These are phyloP conservation scores for Aspergillus glaucus DNA, from an alignment of 2,329 filamentous ascomycete genomes.

Conservation along the genomic window DNA sequence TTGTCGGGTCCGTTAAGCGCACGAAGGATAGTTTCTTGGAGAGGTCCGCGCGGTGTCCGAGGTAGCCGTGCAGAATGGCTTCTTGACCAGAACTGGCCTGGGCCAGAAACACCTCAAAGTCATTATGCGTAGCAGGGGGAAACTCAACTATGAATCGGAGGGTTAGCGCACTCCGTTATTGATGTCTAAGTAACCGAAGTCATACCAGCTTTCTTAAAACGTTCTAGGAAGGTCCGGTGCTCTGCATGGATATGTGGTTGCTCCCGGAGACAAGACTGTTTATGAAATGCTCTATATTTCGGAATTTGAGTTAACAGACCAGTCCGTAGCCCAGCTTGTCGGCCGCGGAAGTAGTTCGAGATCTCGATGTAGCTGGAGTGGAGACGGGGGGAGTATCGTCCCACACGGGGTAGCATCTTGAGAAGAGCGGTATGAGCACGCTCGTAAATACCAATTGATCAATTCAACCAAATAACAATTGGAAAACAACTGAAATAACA, in stretches of 20 bases:
- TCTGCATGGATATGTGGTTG: slow-evolving; percentile 7
- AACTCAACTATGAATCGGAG: slow-evolving; percentile 39
- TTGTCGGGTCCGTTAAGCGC: slow-evolving; percentile 45
- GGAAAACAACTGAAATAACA: background rate
- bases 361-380: slow-evolving; percentile 33
- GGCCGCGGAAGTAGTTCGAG: slow-evolving; percentile 29
- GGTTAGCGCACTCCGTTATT: background rate
- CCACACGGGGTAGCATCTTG: slow-evolving; percentile 19
- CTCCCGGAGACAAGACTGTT: slow-evolving; percentile 15
- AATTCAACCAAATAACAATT: background rate
- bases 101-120: slow-evolving; percentile 30
- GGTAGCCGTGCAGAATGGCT: slow-evolving; percentile 62
- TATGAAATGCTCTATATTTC: slow-evolving; percentile 17
- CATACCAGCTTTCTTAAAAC: slow-evolving; percentile 43
- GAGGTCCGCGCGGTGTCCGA: slow-evolving; percentile 62
- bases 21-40: slow-evolving; percentile 67
- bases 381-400: slow-evolving; percentile 20
- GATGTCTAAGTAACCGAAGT: slow-evolving; percentile 4
- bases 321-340: slow-evolving; percentile 7
- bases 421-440: background rate
- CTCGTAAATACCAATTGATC: background rate
- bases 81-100: slow-evolving; percentile 28
- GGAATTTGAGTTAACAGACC: slow-evolving; percentile 1
- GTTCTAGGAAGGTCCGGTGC: slow-evolving; percentile 28
- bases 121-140: slow-evolving; percentile 36